A percentile compares a stretch with the other conserved stretches of the same genome.
These are phyloP conservation scores for Talaromyces trachyspermus DNA, from an alignment of 495 filamentous ascomycete genomes.

Conservation along the genomic window DNA sequence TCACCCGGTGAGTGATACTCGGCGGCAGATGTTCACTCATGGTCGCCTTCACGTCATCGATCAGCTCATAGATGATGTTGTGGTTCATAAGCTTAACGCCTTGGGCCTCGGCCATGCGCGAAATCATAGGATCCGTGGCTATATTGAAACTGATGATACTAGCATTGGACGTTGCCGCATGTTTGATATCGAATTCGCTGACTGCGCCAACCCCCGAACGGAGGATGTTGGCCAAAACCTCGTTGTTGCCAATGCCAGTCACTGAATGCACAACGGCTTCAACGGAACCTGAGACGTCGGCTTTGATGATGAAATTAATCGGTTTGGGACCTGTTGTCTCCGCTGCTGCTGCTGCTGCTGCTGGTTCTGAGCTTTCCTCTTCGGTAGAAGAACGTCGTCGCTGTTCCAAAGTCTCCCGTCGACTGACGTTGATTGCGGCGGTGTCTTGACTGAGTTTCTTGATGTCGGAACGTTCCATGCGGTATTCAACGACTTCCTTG, in stretches of 20 bases:
- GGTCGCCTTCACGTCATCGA: conserved; percentile 68
- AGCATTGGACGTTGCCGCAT: conserved; percentile 62
- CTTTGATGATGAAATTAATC: conserved; percentile 84
- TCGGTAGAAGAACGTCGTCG: conserved; percentile 35
- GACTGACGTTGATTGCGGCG: conserved; percentile 66
- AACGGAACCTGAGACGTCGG: conserved; percentile 85
- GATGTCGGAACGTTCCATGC: conserved; percentile 56
- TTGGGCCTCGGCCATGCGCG: conserved; percentile 55
- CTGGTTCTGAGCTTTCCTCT: conserved; percentile 31
- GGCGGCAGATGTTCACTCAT: conserved; percentile 63
- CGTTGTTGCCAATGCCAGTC: conserved; percentile 68
- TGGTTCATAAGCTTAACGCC: conserved; percentile 75
- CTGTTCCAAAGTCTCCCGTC: conserved; percentile 53
- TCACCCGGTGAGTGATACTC: conserved; percentile 54
- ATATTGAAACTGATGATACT: conserved; percentile 84
- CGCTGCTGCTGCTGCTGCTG: conserved; percentile 24
- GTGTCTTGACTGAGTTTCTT: conserved; percentile 59
- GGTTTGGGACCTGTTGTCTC: conserved; percentile 45
- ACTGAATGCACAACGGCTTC: conserved; percentile 79
- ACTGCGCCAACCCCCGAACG: conserved; percentile 71
- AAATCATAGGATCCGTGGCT: conserved; percentile 57
- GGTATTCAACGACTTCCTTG: conserved; percentile 70
- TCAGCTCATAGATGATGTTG: conserved; percentile 87
- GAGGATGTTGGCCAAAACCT: conserved; percentile 71
- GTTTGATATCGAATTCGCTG: conserved; percentile 82